phyloP scores from a whole-genome alignment of 345 rosid genomes.

The Limnanthes douglasii region DNA sequence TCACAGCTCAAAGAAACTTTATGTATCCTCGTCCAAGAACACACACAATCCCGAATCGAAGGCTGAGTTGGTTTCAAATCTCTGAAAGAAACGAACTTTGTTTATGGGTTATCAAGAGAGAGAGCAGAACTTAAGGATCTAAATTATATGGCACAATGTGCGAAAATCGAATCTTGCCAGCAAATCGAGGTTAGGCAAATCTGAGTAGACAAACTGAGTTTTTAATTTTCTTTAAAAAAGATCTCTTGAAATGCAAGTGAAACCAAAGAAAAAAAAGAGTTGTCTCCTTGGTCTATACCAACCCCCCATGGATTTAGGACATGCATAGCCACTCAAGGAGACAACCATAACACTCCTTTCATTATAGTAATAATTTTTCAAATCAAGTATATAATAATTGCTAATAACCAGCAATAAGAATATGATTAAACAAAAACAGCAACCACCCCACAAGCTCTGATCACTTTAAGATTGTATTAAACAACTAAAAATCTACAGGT shows the following conservation, averaged over 20 bases:
- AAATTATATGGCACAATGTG: constrained; percentile 16
- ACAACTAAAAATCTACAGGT: constrained; percentile 5
- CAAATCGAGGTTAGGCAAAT: constrained; percentile 28
- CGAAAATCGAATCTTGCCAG: constrained; percentile 46
- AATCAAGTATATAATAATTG: constrained; percentile 13
- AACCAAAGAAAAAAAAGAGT: constrained; percentile 23
- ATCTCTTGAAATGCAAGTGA: constrained; percentile 37
- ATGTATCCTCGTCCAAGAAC: neutral
- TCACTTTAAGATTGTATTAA: constrained; percentile 3
- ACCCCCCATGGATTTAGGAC: constrained; percentile 53
- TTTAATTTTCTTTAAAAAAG: constrained; percentile 19
- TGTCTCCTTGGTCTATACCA: constrained; percentile 47
- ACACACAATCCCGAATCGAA: constrained; percentile 10
- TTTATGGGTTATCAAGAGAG: constrained; percentile 4
- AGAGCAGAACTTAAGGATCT: neutral
- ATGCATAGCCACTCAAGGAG: constrained; percentile 30
- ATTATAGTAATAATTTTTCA: constrained; percentile 26
- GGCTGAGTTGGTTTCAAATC: constrained; percentile 3
- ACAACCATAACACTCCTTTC: constrained; percentile 39
- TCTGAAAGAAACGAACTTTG: neutral
- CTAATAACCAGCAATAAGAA: constrained; percentile 9
- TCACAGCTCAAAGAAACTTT: constrained; percentile 8
- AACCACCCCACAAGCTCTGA: too few species aligned
- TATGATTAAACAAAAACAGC: too few species aligned
- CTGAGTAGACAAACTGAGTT: constrained; percentile 14